phyloP scores from a whole-genome alignment of 257 asterid species.

The Lithospermum erythrorhizon region DNA sequence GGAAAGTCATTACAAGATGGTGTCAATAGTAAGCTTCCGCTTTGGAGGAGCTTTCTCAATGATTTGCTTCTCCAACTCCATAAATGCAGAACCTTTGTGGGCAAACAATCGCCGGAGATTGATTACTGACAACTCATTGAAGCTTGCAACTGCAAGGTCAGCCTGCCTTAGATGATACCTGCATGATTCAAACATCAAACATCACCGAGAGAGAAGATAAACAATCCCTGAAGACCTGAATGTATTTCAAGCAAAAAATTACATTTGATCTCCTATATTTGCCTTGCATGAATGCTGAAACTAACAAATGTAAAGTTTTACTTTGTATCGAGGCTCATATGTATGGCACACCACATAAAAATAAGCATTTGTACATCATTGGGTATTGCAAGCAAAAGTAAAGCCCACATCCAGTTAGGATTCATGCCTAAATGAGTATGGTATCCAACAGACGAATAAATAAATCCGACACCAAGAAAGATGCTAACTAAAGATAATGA shows the following conservation, averaged over 20 bases:
- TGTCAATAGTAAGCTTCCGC: slow-evolving; percentile 81
- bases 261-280: neutral
- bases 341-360: too few species aligned
- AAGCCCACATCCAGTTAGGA: too few species aligned
- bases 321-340: too few species aligned
- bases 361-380: too few species aligned
- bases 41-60: slow-evolving; percentile 51
- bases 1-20: slow-evolving; percentile 45
- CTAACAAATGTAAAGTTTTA: too few species aligned
- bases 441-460: neutral
- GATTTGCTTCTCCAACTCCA: slow-evolving; percentile 88
- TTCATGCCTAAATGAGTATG: too few species aligned
- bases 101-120: slow-evolving; percentile 84
- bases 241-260: neutral
- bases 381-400: too few species aligned
- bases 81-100: slow-evolving; percentile 68
- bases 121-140: slow-evolving; percentile 77
- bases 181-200: slow-evolving; percentile 10
- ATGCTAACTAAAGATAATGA: neutral
- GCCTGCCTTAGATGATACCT: slow-evolving; percentile 87
- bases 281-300: too few species aligned
- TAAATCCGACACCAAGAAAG: neutral
- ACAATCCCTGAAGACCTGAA: neutral
- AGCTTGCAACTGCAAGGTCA: slow-evolving; percentile 73
- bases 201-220: neutral